Percentiles rank a stretch among this genome's conserved stretches.
phyloP scores from a whole-genome alignment of 768 basidiomycete species.

The Termitomyces sp. region DNA sequence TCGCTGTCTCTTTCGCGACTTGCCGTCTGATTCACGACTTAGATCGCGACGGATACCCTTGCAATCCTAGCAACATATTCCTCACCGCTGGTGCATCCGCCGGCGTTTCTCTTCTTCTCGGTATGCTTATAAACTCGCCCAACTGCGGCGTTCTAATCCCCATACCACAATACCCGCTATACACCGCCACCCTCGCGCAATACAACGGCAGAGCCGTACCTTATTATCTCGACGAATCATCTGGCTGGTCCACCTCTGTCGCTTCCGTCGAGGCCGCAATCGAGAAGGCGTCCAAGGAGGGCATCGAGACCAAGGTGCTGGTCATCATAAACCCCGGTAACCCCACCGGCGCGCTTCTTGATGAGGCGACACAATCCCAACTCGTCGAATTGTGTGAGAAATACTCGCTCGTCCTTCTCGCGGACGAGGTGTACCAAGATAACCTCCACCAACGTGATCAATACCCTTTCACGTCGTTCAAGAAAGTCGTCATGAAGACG shows the following conservation, averaged over 20 bases:
- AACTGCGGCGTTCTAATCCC: conserved; percentile 84
- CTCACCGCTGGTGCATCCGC: conserved; percentile 92
- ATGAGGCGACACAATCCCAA: conserved; percentile 60
- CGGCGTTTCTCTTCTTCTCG: conserved; percentile 85
- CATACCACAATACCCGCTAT: conserved; percentile 97
- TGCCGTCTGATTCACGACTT: conserved; percentile 5
- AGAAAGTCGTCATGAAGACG: conserved; percentile 70
- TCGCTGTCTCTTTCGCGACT: background rate
- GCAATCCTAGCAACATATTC: conserved; percentile 83
- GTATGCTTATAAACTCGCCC: conserved; percentile 67
- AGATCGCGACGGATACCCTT: conserved; percentile 90
- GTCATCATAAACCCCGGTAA: conserved; percentile 99
- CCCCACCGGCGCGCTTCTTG: conserved; percentile 87
- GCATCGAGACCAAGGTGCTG: conserved; percentile 69
- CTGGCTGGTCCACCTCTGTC: conserved; percentile 79
- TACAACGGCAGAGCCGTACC: conserved; percentile 75
- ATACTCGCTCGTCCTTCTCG: conserved; percentile 82
- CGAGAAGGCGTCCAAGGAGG: conserved; percentile 54
- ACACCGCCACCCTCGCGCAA: conserved; percentile 91
- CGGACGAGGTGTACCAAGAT: conserved; percentile 97
- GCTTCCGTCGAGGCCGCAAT: conserved; percentile 63
- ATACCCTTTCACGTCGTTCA: conserved; percentile 90
- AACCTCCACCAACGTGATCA: conserved; percentile 72
- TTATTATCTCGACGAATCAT: conserved; percentile 82
- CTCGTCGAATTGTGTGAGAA: conserved; percentile 85